Conservation (phyloP, 192 early-diverging fungal species). For the Coemansia sp. region DNA sequence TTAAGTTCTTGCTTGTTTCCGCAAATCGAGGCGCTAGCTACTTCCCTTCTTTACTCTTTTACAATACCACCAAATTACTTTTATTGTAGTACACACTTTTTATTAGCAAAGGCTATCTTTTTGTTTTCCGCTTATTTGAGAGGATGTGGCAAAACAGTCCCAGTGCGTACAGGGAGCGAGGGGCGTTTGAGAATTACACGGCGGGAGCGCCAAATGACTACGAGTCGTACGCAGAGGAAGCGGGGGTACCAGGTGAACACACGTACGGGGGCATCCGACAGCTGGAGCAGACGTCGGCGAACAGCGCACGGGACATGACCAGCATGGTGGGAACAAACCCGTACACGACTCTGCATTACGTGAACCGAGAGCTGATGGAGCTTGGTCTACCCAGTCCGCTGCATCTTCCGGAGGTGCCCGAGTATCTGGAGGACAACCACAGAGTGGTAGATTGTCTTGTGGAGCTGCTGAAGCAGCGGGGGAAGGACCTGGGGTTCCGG, state of each 20-base stretch:
- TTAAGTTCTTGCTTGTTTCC: background rate
- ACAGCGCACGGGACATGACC: conserved; percentile 21
- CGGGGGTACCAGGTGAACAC: conserved; percentile 4
- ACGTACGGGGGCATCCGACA: conserved; percentile 49
- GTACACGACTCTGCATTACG: conserved; percentile 37
- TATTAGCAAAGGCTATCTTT: background rate
- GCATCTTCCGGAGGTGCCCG: conserved; percentile 36
- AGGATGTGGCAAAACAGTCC: conserved; percentile 38
- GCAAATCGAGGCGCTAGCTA: too few species aligned
- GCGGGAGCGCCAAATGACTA: conserved; percentile 5
- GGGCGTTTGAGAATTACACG: conserved; percentile 9
- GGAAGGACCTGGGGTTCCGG: conserved; percentile 38
- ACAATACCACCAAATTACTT: too few species aligned
- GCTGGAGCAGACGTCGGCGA: conserved; percentile 49
- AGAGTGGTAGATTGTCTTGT: conserved; percentile 44
- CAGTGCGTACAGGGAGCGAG: conserved; percentile 4
- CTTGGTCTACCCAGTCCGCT: conserved; percentile 49
- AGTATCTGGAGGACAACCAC: conserved; percentile 48
- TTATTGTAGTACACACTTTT: background rate
- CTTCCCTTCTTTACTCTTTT: too few species aligned
- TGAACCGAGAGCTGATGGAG: conserved; percentile 54
- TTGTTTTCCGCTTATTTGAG: background rate
- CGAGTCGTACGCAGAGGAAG: conserved; percentile 38
- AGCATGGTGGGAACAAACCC: conserved; percentile 13
- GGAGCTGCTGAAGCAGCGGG: conserved; percentile 31